A percentile compares a stretch with the other conserved stretches of the same genome.
phyloP scores from a whole-genome alignment of 768 basidiomycete species.

The Cyclocybe cylindracea region DNA sequence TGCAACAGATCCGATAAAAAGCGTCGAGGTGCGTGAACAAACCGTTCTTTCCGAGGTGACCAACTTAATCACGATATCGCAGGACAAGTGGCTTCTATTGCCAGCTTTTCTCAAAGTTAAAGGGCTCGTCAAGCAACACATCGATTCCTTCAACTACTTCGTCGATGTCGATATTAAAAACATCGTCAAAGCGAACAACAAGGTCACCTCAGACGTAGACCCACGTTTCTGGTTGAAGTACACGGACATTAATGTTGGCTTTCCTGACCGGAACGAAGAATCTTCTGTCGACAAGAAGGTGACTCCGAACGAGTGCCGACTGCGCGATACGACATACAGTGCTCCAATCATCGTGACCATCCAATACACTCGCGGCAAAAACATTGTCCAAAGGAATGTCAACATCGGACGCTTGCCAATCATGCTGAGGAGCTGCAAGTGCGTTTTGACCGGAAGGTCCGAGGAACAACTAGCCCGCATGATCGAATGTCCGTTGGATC shows the following conservation, averaged over 20 bases:
- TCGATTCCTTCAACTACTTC: conserved; percentile 99
- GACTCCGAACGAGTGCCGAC: conserved; percentile 95
- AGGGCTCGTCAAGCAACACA: conserved; percentile 98
- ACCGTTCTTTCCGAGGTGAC: not conserved
- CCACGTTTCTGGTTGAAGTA: conserved; percentile 97
- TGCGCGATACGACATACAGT: conserved; percentile 93
- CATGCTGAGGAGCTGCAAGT: conserved; percentile 96
- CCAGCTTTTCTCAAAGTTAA: conserved; percentile 98
- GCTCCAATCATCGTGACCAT: conserved; percentile 94
- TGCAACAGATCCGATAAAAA: conserved; percentile 89
- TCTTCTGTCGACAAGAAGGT: conserved; percentile 78
- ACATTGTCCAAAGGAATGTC: conserved; percentile 84
- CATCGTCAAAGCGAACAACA: conserved; percentile 91
- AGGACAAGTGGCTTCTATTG: conserved; percentile 99
- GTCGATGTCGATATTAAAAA: conserved; percentile 97
- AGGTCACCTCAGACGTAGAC: conserved; percentile 95
- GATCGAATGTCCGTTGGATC: conserved; percentile 97
- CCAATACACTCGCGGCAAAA: conserved; percentile 91
- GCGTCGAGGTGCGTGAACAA: conserved; percentile 70
- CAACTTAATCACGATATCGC: conserved; percentile 2
- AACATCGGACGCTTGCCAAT: conserved; percentile 92
- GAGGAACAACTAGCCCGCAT: conserved; percentile 88
- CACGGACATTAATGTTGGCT: conserved; percentile 91
- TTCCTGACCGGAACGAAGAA: conserved; percentile 86
- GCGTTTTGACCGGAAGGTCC: conserved; percentile 76